A percentile compares a stretch with the other conserved stretches of the same genome.
These are phyloP conservation scores for Boletus smithii DNA, from an alignment of 1,284 basidiomycete species.

Conservation along the genomic window DNA sequence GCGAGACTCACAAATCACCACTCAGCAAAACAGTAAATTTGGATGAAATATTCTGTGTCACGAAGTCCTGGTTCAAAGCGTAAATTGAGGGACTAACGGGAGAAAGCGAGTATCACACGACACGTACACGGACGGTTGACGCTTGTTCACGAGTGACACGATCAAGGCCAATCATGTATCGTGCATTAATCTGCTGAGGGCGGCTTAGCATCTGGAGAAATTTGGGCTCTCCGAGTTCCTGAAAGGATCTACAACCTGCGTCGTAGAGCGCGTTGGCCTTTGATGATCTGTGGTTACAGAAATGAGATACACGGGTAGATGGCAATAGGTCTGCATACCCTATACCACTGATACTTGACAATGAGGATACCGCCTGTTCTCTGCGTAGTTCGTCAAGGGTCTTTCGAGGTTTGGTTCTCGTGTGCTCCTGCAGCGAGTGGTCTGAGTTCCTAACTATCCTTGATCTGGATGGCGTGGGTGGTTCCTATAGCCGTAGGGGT, in stretches of 20 bases:
- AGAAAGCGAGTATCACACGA: background rate
- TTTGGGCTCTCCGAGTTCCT: constrained; percentile 39
- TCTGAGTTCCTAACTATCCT: constrained; percentile 2
- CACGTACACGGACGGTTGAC: constrained; percentile 41
- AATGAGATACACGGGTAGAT: background rate
- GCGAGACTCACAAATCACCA: constrained; percentile 49
- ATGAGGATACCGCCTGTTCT: constrained; percentile 14
- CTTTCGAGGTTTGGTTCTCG: constrained; percentile 12
- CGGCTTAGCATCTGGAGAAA: constrained; percentile 38
- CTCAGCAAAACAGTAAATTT: constrained; percentile 44
- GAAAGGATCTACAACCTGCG: constrained; percentile 46
- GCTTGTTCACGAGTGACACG: constrained; percentile 40
- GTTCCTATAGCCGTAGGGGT: constrained; percentile 15
- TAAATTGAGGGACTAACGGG: background rate
- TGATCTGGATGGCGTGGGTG: constrained; percentile 14
- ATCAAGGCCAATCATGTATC: constrained; percentile 40
- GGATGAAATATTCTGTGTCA: constrained; percentile 42
- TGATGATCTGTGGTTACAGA: constrained; percentile 26
- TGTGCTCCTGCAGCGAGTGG: background rate
- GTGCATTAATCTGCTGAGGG: constrained; percentile 37
- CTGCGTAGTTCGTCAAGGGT: constrained; percentile 25
- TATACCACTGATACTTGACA: constrained; percentile 19
- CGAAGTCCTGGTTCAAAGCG: constrained; percentile 39
- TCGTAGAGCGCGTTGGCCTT: constrained; percentile 44
- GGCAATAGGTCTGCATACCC: constrained; percentile 26